phyloP scores from a whole-genome alignment of 2,329 filamentous ascomycete genomes.

The Arachnomyces sp. region DNA sequence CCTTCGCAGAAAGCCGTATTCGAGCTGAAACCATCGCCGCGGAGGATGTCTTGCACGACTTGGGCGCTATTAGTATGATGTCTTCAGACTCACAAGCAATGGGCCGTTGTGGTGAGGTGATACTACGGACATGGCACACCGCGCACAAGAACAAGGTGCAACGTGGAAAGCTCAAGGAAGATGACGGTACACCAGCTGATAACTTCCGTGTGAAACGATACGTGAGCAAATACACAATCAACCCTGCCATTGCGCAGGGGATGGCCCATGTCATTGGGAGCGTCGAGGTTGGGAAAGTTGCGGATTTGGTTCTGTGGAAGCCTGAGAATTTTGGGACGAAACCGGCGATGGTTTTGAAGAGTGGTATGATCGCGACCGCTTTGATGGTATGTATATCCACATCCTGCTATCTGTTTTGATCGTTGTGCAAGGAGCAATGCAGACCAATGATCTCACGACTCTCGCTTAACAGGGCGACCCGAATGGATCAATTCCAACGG shows the following conservation, averaged over 20 bases:
- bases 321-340: conserved; percentile 81
- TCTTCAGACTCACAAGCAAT: conserved; percentile 91
- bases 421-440: background rate
- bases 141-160: conserved; percentile 94
- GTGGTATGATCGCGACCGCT: conserved; percentile 71
- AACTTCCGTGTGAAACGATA: conserved; percentile 91
- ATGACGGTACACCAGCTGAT: conserved; percentile 69
- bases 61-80: conserved; percentile 97
- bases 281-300: conserved; percentile 79
- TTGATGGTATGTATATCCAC: conserved; percentile 59
- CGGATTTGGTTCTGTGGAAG: conserved; percentile 82
- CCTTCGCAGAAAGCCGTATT: conserved; percentile 90
- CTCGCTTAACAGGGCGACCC: conserved; percentile 55
- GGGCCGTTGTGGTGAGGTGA: conserved; percentile 90
- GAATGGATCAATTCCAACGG: conserved; percentile 76
- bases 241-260: conserved; percentile 83
- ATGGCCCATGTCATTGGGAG: conserved; percentile 82
- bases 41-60: conserved; percentile 89
- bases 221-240: conserved; percentile 92
- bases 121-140: conserved; percentile 91
- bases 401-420: background rate
- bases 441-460: background rate
- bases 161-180: conserved; percentile 66
- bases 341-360: conserved; percentile 73
- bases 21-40: conserved; percentile 93